Conservation (phyloP, 1,284 basidiomycete species). For the Volvariella surrecta region DNA sequence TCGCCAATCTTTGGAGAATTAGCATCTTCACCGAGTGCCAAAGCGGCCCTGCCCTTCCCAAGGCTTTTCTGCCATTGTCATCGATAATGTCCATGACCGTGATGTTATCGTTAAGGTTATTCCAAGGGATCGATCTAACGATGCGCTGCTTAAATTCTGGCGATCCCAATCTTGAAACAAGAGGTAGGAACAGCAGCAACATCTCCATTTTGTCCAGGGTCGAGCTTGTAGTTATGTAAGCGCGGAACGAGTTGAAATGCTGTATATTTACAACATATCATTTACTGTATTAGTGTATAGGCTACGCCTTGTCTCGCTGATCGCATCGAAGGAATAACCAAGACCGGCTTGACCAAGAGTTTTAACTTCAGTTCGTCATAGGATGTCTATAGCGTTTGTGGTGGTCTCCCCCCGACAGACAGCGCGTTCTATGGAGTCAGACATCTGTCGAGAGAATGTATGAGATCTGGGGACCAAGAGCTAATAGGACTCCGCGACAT, state of each 20-base stretch:
- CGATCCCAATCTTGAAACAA: neutral
- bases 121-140: neutral
- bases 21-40: slow-evolving; percentile 18
- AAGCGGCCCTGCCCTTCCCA: slow-evolving; percentile 13
- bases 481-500: neutral
- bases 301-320: slow-evolving; percentile 17
- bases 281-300: slow-evolving; percentile 20
- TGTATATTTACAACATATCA: slow-evolving; percentile 14
- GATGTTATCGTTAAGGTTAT: neutral
- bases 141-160: neutral
- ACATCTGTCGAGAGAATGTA: too few relatives aligned
- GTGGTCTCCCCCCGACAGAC: too few relatives aligned
- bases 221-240: neutral
- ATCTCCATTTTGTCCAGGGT: neutral
- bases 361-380: slow-evolving; percentile 31
- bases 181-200: neutral
- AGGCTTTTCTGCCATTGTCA: neutral
- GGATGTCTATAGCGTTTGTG: slow-evolving; percentile 21
- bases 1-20: slow-evolving; percentile 22
- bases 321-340: slow-evolving; percentile 28
- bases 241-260: too few relatives aligned
- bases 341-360: slow-evolving; percentile 29
- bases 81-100: slow-evolving; percentile 1
- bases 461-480: too few relatives aligned
- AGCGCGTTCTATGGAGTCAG: too few relatives aligned